Percentiles rank a stretch among this genome's conserved stretches.
These are phyloP conservation scores for Luffa acutangula DNA, from an alignment of 306 rosid species.

Conservation along the genomic window DNA sequence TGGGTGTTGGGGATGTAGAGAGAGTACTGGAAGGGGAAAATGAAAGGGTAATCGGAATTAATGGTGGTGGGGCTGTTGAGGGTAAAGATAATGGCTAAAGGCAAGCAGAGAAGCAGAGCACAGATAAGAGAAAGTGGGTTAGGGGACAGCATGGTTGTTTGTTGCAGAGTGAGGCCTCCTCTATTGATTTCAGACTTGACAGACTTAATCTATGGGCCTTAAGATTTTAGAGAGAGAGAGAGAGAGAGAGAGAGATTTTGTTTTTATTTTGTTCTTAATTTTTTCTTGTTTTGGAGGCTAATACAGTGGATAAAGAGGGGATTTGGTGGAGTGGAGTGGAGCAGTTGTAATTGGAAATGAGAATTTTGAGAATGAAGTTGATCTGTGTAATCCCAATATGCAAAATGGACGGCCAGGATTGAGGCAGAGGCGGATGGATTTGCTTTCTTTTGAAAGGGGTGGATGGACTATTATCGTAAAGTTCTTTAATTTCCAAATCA, in stretches of 20 bases:
- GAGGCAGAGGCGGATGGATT: neutral
- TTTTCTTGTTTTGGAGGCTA: too few relatives aligned
- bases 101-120: slow-evolving; percentile 44
- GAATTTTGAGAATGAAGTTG: neutral
- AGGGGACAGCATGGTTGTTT: slow-evolving; percentile 36
- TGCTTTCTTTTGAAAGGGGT: too few relatives aligned
- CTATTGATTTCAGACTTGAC: neutral
- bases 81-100: slow-evolving; percentile 51
- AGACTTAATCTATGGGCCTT: neutral
- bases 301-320: neutral
- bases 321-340: neutral
- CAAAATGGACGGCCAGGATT: neutral
- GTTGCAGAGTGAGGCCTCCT: neutral
- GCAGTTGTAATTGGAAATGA: neutral
- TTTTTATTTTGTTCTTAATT: too few relatives aligned
- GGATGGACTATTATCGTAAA: too few relatives aligned
- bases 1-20: neutral
- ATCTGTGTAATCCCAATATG: neutral
- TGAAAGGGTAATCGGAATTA: neutral
- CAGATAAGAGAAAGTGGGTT: slow-evolving; percentile 38
- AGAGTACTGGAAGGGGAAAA: neutral
- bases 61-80: slow-evolving; percentile 18
- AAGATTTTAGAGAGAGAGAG: too few relatives aligned
- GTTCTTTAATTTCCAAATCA: neutral
- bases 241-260: too few relatives aligned